Conservation (phyloP, 148 eudicot species). For the Diospyros kaki region DNA sequence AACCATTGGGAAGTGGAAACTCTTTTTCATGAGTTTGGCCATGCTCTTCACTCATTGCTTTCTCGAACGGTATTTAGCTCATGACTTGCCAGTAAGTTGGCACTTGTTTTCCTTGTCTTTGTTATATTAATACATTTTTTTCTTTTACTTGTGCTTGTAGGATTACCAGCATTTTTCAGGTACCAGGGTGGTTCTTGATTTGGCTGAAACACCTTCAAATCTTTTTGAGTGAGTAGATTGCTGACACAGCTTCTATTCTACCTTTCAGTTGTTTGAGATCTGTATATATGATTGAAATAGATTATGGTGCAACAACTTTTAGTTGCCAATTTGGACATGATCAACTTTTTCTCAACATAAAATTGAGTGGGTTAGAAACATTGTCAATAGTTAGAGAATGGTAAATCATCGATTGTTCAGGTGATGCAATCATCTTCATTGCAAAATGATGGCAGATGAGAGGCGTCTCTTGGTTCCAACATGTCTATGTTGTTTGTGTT, state of each 20-base stretch:
- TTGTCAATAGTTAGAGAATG: not conserved
- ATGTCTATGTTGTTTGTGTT: too few species aligned
- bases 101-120: conserved; percentile 9
- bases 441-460: not conserved
- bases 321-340: conserved; percentile 1
- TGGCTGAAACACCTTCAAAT: conserved; percentile 97
- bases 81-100: conserved; percentile 7
- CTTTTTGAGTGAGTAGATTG: conserved; percentile 81
- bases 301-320: conserved; percentile 3
- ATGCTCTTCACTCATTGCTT: conserved; percentile 95
- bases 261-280: not conserved
- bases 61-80: conserved; percentile 72
- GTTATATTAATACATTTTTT: not conserved
- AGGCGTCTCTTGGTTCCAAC: not conserved
- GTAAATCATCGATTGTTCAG: not conserved
- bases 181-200: conserved; percentile 87
- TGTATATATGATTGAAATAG: not conserved
- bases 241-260: not conserved
- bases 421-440: not conserved
- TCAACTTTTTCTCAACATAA: conserved; percentile 1
- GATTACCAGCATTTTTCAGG: conserved; percentile 98
- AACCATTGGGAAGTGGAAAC: conserved; percentile 95
- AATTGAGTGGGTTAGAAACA: conserved; percentile 5
- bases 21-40: conserved; percentile 96
- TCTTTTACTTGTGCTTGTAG: conserved; percentile 32